These are phyloP conservation scores for Elsinoe perseae DNA, from an alignment of 2,329 filamentous ascomycete species.

Conservation along the genomic window DNA sequence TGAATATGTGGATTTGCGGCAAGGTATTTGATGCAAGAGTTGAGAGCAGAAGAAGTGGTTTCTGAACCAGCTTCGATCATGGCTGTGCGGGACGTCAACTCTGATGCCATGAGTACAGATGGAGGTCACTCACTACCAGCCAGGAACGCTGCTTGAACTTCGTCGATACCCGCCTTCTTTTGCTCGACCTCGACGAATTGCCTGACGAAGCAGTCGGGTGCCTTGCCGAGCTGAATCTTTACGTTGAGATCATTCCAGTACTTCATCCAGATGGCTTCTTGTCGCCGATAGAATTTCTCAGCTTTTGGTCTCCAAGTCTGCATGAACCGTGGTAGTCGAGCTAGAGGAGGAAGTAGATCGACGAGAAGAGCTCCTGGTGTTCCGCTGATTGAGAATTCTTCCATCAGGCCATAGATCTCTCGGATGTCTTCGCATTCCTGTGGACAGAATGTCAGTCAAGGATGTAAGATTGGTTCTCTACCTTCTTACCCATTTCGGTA, in stretches of 20 bases:
- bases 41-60: conserved; percentile 33
- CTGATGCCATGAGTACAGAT: neutral
- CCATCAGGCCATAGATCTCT: conserved; percentile 31
- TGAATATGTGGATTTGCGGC: conserved; percentile 27
- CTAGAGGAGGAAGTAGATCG: conserved; percentile 28
- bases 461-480: too few relatives aligned
- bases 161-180: conserved; percentile 33
- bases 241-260: conserved; percentile 27
- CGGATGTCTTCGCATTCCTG: conserved; percentile 28
- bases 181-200: conserved; percentile 29
- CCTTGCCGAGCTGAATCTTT: conserved; percentile 28
- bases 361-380: conserved; percentile 28
- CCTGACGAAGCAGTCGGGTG: conserved; percentile 32
- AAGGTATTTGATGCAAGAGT: conserved; percentile 29
- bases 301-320: conserved; percentile 29
- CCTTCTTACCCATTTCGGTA: conserved; percentile 24
- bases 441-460: neutral
- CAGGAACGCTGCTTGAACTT: conserved; percentile 31
- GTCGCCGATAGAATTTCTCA: conserved; percentile 27
- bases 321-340: conserved; percentile 24
- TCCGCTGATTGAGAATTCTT: conserved; percentile 28
- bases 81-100: neutral
- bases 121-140: conserved; percentile 23
- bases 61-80: conserved; percentile 36
- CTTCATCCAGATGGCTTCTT: conserved; percentile 30